Evolutionary conservation across 139 green algal species (phyloP).

Genomic region (Haematococcus sp.): DNA sequence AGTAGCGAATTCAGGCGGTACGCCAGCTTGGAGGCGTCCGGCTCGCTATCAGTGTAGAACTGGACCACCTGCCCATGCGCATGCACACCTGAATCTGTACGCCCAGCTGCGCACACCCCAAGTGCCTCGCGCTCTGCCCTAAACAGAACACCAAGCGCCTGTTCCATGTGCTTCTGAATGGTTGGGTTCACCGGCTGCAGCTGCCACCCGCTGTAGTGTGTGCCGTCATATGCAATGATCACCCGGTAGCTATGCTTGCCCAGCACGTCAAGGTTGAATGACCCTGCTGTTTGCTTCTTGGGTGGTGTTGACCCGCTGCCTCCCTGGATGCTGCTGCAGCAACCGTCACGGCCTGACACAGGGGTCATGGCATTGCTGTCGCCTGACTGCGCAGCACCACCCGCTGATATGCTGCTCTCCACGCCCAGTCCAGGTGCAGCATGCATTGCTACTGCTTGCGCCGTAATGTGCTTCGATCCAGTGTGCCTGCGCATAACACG

Average conservation of each 20-base stretch:
- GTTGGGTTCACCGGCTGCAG: slow-evolving; percentile 41
- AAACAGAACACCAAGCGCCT: slow-evolving; percentile 40
- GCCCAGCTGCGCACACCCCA: slow-evolving; percentile 58
- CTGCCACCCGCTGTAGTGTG: slow-evolving; percentile 56
- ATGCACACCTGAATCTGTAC: slow-evolving; percentile 84
- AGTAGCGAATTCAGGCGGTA: slow-evolving; percentile 56
- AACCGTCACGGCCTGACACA: too few species aligned
- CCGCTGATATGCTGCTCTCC: too few species aligned
- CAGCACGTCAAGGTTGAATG: slow-evolving; percentile 2
- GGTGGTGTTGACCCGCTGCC: background rate
- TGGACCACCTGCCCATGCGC: slow-evolving; percentile 74
- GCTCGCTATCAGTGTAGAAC: slow-evolving; percentile 35
- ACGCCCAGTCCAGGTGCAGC: too few species aligned
- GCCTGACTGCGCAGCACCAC: background rate
- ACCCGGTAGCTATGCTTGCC: slow-evolving; percentile 40
- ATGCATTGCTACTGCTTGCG: too few species aligned
- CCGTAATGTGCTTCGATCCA: too few species aligned
- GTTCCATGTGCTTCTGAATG: slow-evolving; percentile 58
- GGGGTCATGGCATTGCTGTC: background rate
- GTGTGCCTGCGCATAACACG: too few species aligned
- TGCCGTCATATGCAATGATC: slow-evolving; percentile 57
- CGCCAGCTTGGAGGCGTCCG: slow-evolving; percentile 22
- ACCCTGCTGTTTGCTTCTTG: too few species aligned
- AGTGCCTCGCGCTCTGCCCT: slow-evolving; percentile 37
- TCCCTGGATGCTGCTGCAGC: background rate